Conservation (phyloP, 306 rosid genomes). For the Quercus bicolor region DNA sequence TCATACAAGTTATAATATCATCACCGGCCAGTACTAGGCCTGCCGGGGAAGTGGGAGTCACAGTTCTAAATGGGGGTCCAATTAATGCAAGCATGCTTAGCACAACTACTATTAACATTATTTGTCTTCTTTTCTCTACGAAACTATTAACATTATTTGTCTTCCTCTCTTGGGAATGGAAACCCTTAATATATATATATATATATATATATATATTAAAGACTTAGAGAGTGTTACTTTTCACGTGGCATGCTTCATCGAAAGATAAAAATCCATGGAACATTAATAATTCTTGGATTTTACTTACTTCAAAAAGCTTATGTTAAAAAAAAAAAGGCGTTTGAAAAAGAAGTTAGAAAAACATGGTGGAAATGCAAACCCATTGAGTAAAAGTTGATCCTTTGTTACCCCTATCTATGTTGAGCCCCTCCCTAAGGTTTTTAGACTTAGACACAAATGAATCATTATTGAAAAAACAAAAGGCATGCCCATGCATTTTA, state of each 20-base stretch:
- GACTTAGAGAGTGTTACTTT: background rate
- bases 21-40: conserved; percentile 5
- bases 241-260: conserved; percentile 17
- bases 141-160: background rate
- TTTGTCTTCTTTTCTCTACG: too few relatives aligned
- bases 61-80: conserved; percentile 22
- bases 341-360: background rate
- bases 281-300: too few relatives aligned
- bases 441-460: too few relatives aligned
- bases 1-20: conserved; percentile 15
- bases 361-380: background rate
- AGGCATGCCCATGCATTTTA: too few relatives aligned
- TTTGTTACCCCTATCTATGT: too few relatives aligned
- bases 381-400: too few relatives aligned
- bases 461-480: too few relatives aligned
- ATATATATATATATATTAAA: too few relatives aligned
- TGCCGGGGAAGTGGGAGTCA: conserved; percentile 23
- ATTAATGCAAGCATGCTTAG: background rate
- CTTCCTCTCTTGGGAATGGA: background rate
- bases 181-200: too few relatives aligned
- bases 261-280: background rate
- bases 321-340: background rate
- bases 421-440: too few relatives aligned
- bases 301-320: too few relatives aligned
- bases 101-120: background rate